Percentiles rank a stretch among this genome's conserved stretches.
Conservation (phyloP, 1,284 basidiomycete species). For the Meripilus lineatus region DNA sequence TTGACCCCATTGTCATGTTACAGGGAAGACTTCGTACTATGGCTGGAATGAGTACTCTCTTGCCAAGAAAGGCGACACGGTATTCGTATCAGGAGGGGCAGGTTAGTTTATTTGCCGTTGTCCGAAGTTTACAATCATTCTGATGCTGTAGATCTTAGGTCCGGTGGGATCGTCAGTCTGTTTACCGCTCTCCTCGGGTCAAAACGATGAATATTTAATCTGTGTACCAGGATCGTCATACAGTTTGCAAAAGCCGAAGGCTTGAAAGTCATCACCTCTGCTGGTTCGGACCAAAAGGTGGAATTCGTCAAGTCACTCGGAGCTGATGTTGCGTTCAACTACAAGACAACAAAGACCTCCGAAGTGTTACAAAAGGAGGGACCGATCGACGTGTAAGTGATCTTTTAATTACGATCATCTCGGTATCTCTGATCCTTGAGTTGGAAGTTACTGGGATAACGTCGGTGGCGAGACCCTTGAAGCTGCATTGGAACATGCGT, state of each 20-base stretch:
- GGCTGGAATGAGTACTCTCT: slow-evolving; percentile 21
- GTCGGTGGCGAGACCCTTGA: slow-evolving; percentile 65
- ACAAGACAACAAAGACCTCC: slow-evolving; percentile 37
- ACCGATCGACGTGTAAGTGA: slow-evolving; percentile 26
- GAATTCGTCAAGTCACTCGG: slow-evolving; percentile 39
- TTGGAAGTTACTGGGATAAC: slow-evolving; percentile 39
- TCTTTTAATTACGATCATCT: not conserved
- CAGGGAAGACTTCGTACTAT: slow-evolving; percentile 22
- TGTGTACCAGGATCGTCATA: slow-evolving; percentile 29
- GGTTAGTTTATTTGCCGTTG: slow-evolving; percentile 10
- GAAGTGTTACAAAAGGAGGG: slow-evolving; percentile 37
- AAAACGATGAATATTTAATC: not conserved
- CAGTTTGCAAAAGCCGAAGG: slow-evolving; percentile 65
- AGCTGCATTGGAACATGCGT: slow-evolving; percentile 44
- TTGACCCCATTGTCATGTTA: no score
- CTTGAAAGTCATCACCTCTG: slow-evolving; percentile 46
- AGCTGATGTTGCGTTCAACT: slow-evolving; percentile 47
- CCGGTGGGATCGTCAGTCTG: not conserved
- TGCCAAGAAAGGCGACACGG: slow-evolving; percentile 20
- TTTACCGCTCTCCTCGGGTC: no score
- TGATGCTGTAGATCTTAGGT: slow-evolving; percentile 7
- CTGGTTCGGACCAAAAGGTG: slow-evolving; percentile 45
- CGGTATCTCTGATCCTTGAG: not conserved
- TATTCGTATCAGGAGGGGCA: slow-evolving; percentile 20
- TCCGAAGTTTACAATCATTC: not conserved